phyloP scores from a whole-genome alignment of 306 rosid genomes.

The Prunus campanulata region DNA sequence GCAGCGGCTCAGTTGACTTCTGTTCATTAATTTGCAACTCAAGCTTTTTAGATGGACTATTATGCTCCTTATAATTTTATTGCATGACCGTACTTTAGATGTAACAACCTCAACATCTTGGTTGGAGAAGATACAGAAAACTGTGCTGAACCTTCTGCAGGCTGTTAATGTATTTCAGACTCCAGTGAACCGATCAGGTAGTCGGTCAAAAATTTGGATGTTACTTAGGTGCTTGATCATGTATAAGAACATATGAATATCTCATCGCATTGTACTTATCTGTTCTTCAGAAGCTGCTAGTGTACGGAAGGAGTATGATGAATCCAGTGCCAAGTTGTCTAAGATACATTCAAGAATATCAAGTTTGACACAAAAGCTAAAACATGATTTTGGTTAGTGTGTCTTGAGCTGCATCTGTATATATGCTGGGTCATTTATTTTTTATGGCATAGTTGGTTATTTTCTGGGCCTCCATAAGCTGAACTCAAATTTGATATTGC shows the following conservation, averaged over 20 bases:
- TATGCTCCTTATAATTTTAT: neutral
- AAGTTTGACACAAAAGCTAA: conserved; percentile 75
- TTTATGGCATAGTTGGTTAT: conserved; percentile 13
- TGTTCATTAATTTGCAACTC: conserved; percentile 10
- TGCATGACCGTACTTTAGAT: conserved; percentile 35
- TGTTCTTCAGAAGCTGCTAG: conserved; percentile 72
- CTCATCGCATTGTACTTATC: conserved; percentile 30
- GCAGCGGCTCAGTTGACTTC: conserved; percentile 21
- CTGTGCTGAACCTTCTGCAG: conserved; percentile 58
- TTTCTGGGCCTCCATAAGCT: conserved; percentile 34
- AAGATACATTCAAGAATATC: conserved; percentile 86
- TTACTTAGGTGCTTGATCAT: conserved; percentile 3
- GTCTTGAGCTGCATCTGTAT: conserved; percentile 19
- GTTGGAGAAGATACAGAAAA: conserved; percentile 78
- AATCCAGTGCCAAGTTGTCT: conserved; percentile 80
- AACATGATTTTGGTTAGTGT: conserved; percentile 86
- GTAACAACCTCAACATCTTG: conserved; percentile 61
- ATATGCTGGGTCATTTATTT: conserved; percentile 15
- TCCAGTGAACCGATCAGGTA: conserved; percentile 92
- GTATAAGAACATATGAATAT: conserved; percentile 10
- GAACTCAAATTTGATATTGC: conserved; percentile 32
- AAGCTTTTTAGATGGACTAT: neutral
- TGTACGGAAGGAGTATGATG: conserved; percentile 86
- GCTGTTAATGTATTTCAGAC: conserved; percentile 84
- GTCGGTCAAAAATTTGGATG: conserved; percentile 1